phyloP scores from a whole-genome alignment of 805 yeast genomes.

The Kluyveromyces dobzhanskii region DNA sequence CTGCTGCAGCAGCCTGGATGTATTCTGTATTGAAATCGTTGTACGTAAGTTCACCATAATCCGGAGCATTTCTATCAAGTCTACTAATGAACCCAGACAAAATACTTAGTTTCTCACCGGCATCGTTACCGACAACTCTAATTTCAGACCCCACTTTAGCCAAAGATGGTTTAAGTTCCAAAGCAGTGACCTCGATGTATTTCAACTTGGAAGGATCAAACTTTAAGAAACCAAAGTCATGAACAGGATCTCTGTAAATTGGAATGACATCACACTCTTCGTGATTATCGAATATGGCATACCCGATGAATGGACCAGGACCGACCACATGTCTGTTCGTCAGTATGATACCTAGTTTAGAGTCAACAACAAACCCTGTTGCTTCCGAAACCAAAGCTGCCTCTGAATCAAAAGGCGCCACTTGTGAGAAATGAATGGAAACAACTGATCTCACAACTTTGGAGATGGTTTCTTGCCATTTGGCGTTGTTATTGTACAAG shows the following conservation, averaged over 20 bases:
- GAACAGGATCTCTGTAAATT: slow-evolving; percentile 87
- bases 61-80: slow-evolving; percentile 90
- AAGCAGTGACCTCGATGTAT: slow-evolving; percentile 61
- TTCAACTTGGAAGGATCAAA: slow-evolving; percentile 66
- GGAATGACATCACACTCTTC: slow-evolving; percentile 86
- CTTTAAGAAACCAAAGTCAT: slow-evolving; percentile 84
- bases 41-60: slow-evolving; percentile 79
- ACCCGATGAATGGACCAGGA: slow-evolving; percentile 89
- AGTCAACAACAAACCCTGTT: slow-evolving; percentile 92
- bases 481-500: slow-evolving; percentile 24
- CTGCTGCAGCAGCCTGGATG: slow-evolving; percentile 93
- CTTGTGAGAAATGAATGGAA: slow-evolving; percentile 80
- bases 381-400: slow-evolving; percentile 76
- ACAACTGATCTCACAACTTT: slow-evolving; percentile 80
- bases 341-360: slow-evolving; percentile 69
- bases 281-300: slow-evolving; percentile 87
- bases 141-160: slow-evolving; percentile 91
- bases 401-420: slow-evolving; percentile 82
- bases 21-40: slow-evolving; percentile 92
- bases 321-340: slow-evolving; percentile 95
- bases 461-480: slow-evolving; percentile 78
- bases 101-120: slow-evolving; percentile 88
- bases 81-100: slow-evolving; percentile 73
- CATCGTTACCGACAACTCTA: slow-evolving; percentile 92
- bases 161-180: slow-evolving; percentile 66